phyloP scores from a whole-genome alignment of 257 asterid genomes.

The Jasminum sambac region DNA sequence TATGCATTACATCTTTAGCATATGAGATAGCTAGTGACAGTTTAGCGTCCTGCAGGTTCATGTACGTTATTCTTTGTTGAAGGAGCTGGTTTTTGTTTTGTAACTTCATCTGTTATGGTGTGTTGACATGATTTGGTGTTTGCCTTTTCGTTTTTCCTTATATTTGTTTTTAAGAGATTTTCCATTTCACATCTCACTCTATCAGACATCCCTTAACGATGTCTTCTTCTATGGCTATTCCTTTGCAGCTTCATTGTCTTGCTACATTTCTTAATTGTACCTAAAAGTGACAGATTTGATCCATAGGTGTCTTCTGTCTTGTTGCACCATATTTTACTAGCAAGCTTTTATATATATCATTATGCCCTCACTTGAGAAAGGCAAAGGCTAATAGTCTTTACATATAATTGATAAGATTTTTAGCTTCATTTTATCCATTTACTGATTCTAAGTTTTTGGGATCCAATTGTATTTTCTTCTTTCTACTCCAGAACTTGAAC shows the following conservation, averaged over 20 bases:
- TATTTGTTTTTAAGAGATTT: neutral
- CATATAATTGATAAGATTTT: no score
- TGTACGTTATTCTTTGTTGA: constrained; percentile 85
- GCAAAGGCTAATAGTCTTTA: neutral
- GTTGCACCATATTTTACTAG: neutral
- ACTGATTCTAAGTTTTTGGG: neutral
- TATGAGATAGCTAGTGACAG: constrained; percentile 2
- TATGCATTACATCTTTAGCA: neutral
- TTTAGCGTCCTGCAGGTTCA: constrained; percentile 55
- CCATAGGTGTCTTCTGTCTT: constrained; percentile 62
- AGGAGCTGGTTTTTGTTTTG: constrained; percentile 77
- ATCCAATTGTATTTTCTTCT: neutral
- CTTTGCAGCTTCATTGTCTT: constrained; percentile 83
- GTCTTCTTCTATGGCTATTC: constrained; percentile 14
- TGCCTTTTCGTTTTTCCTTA: neutral
- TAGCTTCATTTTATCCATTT: neutral
- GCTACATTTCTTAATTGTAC: constrained; percentile 93
- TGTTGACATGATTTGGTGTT: constrained; percentile 17
- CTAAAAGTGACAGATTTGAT: constrained; percentile 86
- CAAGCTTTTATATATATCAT: neutral
- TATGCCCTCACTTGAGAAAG: neutral
- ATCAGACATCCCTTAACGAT: neutral
- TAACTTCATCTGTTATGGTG: constrained; percentile 85
- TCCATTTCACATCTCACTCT: neutral
- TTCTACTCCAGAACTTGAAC: neutral